phyloP scores from a whole-genome alignment of 257 asterid species.

The Paraleonurus japonicus region DNA sequence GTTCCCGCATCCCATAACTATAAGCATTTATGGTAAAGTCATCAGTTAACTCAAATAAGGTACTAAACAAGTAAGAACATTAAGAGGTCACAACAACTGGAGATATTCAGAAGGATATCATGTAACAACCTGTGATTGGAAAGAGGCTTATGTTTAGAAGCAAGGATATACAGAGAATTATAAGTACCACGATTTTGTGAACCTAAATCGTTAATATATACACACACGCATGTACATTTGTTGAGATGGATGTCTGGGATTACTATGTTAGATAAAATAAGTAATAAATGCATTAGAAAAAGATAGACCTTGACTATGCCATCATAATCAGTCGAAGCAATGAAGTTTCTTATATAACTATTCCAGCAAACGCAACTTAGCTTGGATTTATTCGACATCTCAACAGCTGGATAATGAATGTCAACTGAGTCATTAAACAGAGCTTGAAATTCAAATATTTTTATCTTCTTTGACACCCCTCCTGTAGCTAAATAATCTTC shows the following conservation, averaged over 20 bases:
- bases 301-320: conserved; percentile 61
- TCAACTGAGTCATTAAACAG: conserved; percentile 77
- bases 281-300: conserved; percentile 2
- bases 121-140: not conserved
- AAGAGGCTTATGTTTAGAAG: not conserved
- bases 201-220: not conserved
- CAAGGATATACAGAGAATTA: not conserved
- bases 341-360: conserved; percentile 85
- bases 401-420: conserved; percentile 83
- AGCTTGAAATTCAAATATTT: conserved; percentile 67
- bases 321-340: conserved; percentile 93
- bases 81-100: conserved; percentile 2
- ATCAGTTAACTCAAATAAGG: conserved; percentile 24
- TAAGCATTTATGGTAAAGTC: conserved; percentile 32
- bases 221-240: not conserved
- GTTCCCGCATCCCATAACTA: conserved; percentile 97
- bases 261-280: not conserved
- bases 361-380: conserved; percentile 93
- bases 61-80: conserved; percentile 14
- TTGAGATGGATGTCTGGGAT: not conserved
- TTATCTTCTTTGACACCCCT: conserved; percentile 93
- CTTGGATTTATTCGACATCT: conserved; percentile 80
- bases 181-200: not conserved
- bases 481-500: conserved; percentile 91
- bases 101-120: not conserved